Percentiles rank a stretch among this genome's conserved stretches.
Conservation (phyloP, 129 eudicot genomes). For the Artemisia annua region DNA sequence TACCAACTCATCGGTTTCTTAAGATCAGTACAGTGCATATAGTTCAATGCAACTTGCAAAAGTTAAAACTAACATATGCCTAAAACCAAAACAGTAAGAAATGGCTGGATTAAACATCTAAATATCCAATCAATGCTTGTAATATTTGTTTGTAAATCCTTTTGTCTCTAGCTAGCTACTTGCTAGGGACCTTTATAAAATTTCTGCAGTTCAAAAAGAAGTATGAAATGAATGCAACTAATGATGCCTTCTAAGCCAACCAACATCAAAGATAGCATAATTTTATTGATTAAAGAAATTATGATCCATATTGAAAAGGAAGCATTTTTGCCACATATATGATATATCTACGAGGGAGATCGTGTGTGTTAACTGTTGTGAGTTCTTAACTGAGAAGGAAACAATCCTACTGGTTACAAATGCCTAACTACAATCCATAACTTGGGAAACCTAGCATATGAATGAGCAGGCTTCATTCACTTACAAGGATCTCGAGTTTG, state of each 20-base stretch:
- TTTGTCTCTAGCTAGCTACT: too few species aligned
- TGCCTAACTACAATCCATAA: neutral
- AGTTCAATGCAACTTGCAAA: conserved; percentile 3
- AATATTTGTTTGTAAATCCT: too few species aligned
- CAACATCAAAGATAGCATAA: neutral
- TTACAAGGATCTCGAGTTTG: too few species aligned
- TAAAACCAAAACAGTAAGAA: neutral
- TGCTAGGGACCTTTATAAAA: too few species aligned
- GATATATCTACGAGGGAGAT: neutral
- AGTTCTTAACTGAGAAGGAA: neutral
- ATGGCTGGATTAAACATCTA: too few species aligned
- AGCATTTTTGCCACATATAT: neutral
- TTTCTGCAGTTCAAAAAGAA: too few species aligned
- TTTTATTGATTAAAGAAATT: neutral
- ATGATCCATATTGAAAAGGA: neutral
- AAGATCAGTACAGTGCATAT: neutral
- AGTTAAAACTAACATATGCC: neutral
- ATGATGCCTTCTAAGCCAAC: neutral
- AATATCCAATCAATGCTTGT: too few species aligned
- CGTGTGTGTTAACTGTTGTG: neutral
- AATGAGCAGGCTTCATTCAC: too few species aligned
- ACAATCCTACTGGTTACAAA: neutral
- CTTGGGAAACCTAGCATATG: too few species aligned
- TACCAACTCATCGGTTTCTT: neutral
- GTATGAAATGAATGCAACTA: neutral